Conservation (phyloP, 176 grass and related monocot genomes). For the Phoenix dactylifera region DNA sequence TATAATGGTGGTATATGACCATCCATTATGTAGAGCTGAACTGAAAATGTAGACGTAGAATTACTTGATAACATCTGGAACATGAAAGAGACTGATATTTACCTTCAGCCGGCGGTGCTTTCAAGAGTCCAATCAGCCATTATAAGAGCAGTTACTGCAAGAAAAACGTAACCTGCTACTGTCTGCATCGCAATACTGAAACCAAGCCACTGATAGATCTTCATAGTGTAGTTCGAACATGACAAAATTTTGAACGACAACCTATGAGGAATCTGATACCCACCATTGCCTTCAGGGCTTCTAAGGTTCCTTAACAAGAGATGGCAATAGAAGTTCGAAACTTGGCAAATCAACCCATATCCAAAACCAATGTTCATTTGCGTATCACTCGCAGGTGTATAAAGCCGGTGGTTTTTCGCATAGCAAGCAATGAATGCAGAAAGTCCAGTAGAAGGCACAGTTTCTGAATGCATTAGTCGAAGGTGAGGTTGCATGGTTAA, state of each 20-base stretch:
- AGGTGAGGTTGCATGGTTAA: conserved; percentile 86
- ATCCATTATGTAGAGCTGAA: too few species aligned
- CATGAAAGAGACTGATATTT: conserved; percentile 10
- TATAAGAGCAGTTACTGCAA: conserved; percentile 54
- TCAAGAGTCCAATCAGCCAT: conserved; percentile 91
- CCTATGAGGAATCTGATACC: conserved; percentile 76
- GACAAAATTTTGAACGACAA: conserved; percentile 96
- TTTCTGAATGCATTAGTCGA: conserved; percentile 87
- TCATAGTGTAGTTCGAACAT: conserved; percentile 78
- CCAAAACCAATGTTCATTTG: conserved; percentile 91
- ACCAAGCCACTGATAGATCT: conserved; percentile 92
- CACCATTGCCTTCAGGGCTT: conserved; percentile 63
- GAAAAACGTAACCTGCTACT: conserved; percentile 68
- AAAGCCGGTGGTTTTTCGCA: conserved; percentile 59
- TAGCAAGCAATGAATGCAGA: conserved; percentile 82
- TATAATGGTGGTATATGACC: too few species aligned
- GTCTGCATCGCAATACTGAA: conserved; percentile 94
- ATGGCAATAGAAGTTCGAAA: conserved; percentile 83
- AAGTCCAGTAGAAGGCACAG: conserved; percentile 91
- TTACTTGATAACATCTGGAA: too few species aligned
- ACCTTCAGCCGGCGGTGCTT: conserved; percentile 79
- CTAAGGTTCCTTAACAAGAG: conserved; percentile 78
- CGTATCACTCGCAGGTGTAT: conserved; percentile 62
- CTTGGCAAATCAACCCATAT: conserved; percentile 61
- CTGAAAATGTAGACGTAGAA: too few species aligned